Conservation (phyloP, 192 early-diverging fungal species). For the Rhizophagus clarus region DNA sequence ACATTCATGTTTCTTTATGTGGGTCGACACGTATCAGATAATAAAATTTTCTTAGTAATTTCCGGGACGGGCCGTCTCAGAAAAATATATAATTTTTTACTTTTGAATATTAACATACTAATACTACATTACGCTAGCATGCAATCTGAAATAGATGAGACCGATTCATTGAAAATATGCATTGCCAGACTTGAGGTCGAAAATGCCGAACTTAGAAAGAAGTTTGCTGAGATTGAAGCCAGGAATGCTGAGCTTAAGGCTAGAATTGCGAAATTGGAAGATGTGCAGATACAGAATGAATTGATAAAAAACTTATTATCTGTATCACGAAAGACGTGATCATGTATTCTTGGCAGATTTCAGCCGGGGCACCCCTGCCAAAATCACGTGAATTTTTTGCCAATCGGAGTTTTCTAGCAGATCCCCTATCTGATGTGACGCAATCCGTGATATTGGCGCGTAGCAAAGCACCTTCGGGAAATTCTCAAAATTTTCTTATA, state of each 20-base stretch:
- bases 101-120: background rate
- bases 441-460: too few species aligned
- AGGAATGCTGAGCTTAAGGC: background rate
- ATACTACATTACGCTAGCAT: too few species aligned
- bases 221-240: background rate
- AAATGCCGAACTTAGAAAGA: background rate
- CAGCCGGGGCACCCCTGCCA: too few species aligned
- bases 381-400: too few species aligned
- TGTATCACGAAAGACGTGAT: background rate
- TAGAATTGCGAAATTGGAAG: background rate
- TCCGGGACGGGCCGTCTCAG: fast-evolving
- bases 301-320: background rate
- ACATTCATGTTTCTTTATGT: too few species aligned
- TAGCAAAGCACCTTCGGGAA: too few species aligned
- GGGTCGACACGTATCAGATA: too few species aligned
- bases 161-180: background rate
- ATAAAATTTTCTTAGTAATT: background rate
- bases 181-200: background rate
- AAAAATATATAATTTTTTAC: too few species aligned
- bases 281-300: background rate
- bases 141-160: background rate
- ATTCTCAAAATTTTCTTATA: too few species aligned
- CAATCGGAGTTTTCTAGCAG: too few species aligned
- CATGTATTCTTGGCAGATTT: too few species aligned
- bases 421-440: too few species aligned